Evolutionary conservation across 2,329 filamentous ascomycete genomes (phyloP), one percentile per base, ranked within the genome.

Genomic region (Pseudogymnoascus verrucosus): DNA sequence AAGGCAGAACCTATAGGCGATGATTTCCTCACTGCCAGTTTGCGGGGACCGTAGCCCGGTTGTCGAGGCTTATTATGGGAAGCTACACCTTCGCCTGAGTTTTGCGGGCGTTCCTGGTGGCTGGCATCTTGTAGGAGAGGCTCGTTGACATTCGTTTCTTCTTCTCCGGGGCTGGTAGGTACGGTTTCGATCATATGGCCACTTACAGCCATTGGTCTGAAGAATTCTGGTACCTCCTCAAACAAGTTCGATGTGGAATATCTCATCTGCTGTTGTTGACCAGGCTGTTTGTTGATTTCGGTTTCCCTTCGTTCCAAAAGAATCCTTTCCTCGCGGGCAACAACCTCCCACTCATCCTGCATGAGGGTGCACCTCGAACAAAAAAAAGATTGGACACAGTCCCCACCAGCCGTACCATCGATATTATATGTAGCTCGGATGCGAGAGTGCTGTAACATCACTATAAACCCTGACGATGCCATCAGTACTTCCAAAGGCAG

Each of bases 311-410:
- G 59, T 14, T 57, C 51, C 28, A 57, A 36, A n/a, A 69, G 64
- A 4, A 65, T 47, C 3, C 39, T 54, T 19, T 68, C 63, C 68
- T 80, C 78, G 62, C 79, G 70, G 10, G 70, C 71, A 60, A 72
- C 71, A 4, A 81, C 71, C 67, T 81, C 79, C 36, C 76, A 71
- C 69, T 80, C 79, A 65, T 77, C 76, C 67, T 79, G 76, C 62
- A 79, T 74, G 1, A 74, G 70, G 8, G 74, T 71, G 64, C 78
- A 80, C 59, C 73, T 74, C 11, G 73, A 74, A 66, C 78, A 80
- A 64, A 76, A 79, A 26, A 72, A 74, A 1, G 72, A 70, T 21
- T 70, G 69, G 0, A 74, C 63, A 14, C 74, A 64, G 66, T 81
- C 78, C 4, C 70, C 66, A 0, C 66, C 67, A 19, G 74, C 59